These are phyloP conservation scores for Aphanomyces invadans DNA, from an alignment of 352 stramenopile genomes.

Conservation along the genomic window DNA sequence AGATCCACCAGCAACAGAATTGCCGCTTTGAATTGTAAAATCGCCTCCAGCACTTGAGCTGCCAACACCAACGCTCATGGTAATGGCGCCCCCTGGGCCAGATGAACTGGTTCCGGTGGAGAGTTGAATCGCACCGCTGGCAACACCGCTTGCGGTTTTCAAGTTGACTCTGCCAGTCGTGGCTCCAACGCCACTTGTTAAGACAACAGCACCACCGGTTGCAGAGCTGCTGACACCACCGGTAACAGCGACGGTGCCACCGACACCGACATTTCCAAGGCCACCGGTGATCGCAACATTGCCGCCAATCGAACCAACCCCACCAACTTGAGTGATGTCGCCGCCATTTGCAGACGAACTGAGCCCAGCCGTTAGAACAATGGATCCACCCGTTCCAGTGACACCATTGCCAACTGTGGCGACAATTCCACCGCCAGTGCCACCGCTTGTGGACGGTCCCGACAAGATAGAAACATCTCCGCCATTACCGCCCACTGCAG, in stretches of 20 bases:
- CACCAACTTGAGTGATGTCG: constrained; percentile 28
- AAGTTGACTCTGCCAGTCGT: background rate
- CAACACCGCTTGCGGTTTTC: background rate
- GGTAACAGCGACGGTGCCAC: constrained; percentile 43
- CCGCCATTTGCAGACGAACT: constrained; percentile 24
- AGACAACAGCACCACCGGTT: background rate
- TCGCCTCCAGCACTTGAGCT: background rate
- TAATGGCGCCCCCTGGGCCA: background rate
- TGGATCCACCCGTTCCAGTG: constrained; percentile 26
- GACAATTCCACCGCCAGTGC: constrained; percentile 36
- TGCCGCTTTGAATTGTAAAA: constrained; percentile 4
- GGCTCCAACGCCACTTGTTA: constrained; percentile 5
- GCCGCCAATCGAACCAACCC: constrained; percentile 40
- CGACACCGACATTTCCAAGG: constrained; percentile 39
- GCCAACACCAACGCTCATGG: background rate
- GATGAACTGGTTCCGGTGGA: constrained; percentile 28
- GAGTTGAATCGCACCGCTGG: constrained; percentile 36
- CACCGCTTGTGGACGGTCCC: constrained; percentile 31
- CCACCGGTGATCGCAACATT: constrained; percentile 62
- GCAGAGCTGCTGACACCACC: constrained; percentile 8
- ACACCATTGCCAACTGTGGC: constrained; percentile 28
- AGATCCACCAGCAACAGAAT: constrained; percentile 7
- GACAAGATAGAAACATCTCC: constrained; percentile 40
- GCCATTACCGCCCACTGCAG: constrained; percentile 40
- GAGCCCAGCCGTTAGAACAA: constrained; percentile 29